Conservation (phyloP, 2,329 filamentous ascomycete species). For the Aspergillus pseudonomiae region DNA sequence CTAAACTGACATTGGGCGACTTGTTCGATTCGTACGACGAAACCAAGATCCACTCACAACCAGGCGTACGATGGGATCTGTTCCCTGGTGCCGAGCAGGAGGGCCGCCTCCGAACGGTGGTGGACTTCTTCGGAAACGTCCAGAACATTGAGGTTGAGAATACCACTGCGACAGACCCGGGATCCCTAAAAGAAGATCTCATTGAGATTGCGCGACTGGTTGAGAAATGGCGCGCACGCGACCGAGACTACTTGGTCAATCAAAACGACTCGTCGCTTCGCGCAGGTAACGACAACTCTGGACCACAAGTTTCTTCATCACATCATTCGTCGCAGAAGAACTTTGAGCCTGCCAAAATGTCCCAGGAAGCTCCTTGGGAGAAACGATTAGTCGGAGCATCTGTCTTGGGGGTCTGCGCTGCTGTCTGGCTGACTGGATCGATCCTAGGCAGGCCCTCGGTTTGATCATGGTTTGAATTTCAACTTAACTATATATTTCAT, state of each 20-base stretch:
- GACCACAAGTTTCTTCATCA: slow-evolving; percentile 12
- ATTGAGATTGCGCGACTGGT: slow-evolving; percentile 68
- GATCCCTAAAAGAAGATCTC: slow-evolving; percentile 68
- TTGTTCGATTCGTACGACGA: slow-evolving; percentile 96
- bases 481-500: not conserved
- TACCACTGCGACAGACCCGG: slow-evolving; percentile 56
- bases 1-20: slow-evolving; percentile 87
- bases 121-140: slow-evolving; percentile 98
- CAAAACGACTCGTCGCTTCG: slow-evolving; percentile 23
- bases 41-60: slow-evolving; percentile 89
- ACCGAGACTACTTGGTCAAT: slow-evolving; percentile 35
- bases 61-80: slow-evolving; percentile 92
- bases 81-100: slow-evolving; percentile 80
- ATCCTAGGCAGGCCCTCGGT: slow-evolving; percentile 30
- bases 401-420: slow-evolving; percentile 39
- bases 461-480: slow-evolving; percentile 10
- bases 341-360: slow-evolving; percentile 58
- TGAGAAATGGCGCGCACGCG: slow-evolving; percentile 52
- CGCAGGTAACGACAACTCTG: slow-evolving; percentile 13
- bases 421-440: slow-evolving; percentile 41
- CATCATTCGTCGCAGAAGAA: slow-evolving; percentile 41
- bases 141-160: slow-evolving; percentile 91
- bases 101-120: slow-evolving; percentile 78
- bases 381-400: slow-evolving; percentile 44
- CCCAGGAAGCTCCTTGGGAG: slow-evolving; percentile 69